Base-by-base conservation (phyloP, 805 yeast species). In the Tetrapisispora pingtungensis region DNA sequence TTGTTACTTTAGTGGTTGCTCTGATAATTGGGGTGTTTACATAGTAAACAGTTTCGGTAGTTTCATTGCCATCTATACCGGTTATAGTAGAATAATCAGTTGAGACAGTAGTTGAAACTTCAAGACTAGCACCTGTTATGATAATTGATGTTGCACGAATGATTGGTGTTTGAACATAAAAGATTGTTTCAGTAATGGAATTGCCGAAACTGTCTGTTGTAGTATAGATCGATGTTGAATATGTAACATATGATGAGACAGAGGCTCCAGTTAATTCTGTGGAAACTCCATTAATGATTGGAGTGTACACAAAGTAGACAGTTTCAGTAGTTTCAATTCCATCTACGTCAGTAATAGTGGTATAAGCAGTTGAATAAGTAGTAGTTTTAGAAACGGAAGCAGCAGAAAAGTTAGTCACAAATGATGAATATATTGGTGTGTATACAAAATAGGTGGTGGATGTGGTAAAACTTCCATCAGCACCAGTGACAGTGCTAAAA, bases 231-330 rank as follows among this genome's bases (percentile, higher is more conserved):
- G 22, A 33, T 4, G 51, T 43, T 14, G 46, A 39, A 36, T 40
- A 46, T 3, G 51, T 48, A 6, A 35, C 22, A 4, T 47, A 45
- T 15, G 20, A 13, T 2, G 34, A 1, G 12, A 10, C 4, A 14
- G 18, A 7, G 3, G 27, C 24, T n/a, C 5, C 18, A 7, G 26
- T 18, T 3, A 7, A 7, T 3, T 7, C 26, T 14, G 40, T 15
- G 6, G 40, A 20, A 4, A 15, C 17, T 2, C 28, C 10, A 7
- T 14, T 36, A 10, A 36, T 15, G 14, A 42, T 26, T 12, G 53
- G 51, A 28, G 53, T 50, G 5, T 49, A 48, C 15, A 48, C 51
- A 27, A 37, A 48, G 28, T 48, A 50, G n/a, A 48, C 32, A 7
- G 48, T 45, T 15, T 26, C 18, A 7, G 43, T 19, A n/a, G 49